Conservation (phyloP, 2,329 filamentous ascomycete species). For the Penicillium sp. region DNA sequence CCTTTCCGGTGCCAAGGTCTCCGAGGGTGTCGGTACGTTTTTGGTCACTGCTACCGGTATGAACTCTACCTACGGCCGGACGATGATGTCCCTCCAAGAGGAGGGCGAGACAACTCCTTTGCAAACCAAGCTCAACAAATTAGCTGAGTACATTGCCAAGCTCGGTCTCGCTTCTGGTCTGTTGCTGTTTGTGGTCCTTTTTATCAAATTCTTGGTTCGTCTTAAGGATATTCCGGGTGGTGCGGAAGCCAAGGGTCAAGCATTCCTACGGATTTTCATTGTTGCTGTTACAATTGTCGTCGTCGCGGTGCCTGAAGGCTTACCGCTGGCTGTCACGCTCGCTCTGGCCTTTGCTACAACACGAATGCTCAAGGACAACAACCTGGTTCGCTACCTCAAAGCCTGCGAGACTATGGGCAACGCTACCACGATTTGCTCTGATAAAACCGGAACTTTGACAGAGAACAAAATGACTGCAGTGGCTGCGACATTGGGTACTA, state of each 20-base stretch:
- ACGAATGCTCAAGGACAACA: constrained; percentile 62
- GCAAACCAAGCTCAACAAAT: constrained; percentile 71
- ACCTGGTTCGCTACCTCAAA: constrained; percentile 57
- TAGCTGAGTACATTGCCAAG: constrained; percentile 79
- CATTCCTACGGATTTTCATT: constrained; percentile 59
- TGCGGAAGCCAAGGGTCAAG: constrained; percentile 53
- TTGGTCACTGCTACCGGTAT: constrained; percentile 71
- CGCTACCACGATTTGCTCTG: constrained; percentile 62
- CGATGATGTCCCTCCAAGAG: constrained; percentile 72
- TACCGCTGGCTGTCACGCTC: constrained; percentile 60
- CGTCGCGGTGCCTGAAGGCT: constrained; percentile 59
- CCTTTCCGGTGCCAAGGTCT: constrained; percentile 73
- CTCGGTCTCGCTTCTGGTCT: constrained; percentile 68
- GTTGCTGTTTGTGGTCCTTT: constrained; percentile 72
- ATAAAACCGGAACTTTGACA: constrained; percentile 65
- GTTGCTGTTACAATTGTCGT: constrained; percentile 59
- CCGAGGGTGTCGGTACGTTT: constrained; percentile 72
- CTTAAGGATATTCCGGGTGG: constrained; percentile 51
- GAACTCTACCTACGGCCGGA: constrained; percentile 73
- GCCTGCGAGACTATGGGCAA: constrained; percentile 65
- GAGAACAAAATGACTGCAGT: constrained; percentile 64
- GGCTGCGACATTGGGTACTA: constrained; percentile 53
- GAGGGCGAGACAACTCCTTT: constrained; percentile 75
- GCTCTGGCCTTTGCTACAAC: constrained; percentile 63
- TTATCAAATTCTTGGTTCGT: constrained; percentile 71